Base-by-base conservation (phyloP, 495 filamentous ascomycete species). In the Barbatosphaeria neglecta region DNA sequence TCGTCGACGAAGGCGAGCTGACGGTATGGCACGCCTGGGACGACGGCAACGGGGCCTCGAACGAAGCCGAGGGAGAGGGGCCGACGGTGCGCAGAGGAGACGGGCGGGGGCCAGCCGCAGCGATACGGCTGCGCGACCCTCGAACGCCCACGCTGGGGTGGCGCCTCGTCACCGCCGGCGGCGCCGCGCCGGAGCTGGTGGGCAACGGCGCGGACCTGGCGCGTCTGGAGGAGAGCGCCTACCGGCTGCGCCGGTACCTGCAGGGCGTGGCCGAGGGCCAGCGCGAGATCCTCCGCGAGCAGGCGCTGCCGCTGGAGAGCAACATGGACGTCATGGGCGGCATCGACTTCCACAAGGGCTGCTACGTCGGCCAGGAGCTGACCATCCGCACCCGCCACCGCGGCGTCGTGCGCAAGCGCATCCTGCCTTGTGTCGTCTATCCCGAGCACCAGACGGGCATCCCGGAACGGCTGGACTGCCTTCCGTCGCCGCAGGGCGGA, bases 341-440 rank as follows among this genome's bases (percentile, higher is more conserved):
- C 3, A 77, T 97, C 37, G 88, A 96, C 67, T 98, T 93, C 64
- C 75, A 79, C 41, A 98, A 98, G 66, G 92, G 92, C 1, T 98
- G 92, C 64, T 98, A 98, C 62, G 81, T 97, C 0, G 92, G 92
- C 0, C 92, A 98, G 66, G 92, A 98, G 61, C 71, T 97, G 44
- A 97, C 93, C 7, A 94, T 95, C 39, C 80, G 92, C 20, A 97
- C 93, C 0, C 81, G 87, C 57, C 92, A 97, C 62, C 89, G 83
- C 2, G 92, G 92, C 28, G 86, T 98, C 9, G 87, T 96, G 38
- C 71, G 92, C 55, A 95, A 95, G 70, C 70, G 92, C 2, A 77
- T 97, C n/a, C 55, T 98, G 25, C 92, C 92, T 0, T 80, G 88
- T 4, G 69, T 82, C 61, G 47, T 95, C n/a, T 94, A 93, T 57